Evolutionary conservation across 148 eudicot genomes (phyloP).

Genomic region (Rhododendron mucronatum): DNA sequence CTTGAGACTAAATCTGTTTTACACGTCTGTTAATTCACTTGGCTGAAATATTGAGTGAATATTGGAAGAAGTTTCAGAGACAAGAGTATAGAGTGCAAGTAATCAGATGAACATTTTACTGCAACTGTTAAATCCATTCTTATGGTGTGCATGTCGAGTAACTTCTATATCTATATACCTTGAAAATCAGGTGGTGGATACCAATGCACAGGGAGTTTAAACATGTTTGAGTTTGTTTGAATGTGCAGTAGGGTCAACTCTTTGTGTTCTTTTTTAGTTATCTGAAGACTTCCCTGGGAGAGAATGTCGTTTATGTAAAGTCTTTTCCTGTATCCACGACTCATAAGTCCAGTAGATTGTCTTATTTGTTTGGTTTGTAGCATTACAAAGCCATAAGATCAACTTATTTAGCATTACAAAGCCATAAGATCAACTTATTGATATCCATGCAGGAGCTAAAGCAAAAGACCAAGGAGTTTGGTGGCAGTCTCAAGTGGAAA

Average conservation of each 20-base stretch:
- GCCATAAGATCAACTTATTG: not conserved
- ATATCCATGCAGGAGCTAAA: conserved; percentile 49
- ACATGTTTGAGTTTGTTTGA: not conserved
- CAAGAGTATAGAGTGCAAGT: not conserved
- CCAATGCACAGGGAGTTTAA: not conserved
- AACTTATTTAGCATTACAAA: no score
- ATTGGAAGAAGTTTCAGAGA: not conserved
- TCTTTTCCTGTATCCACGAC: not conserved
- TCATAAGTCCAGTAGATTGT: not conserved
- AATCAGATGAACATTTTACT: not conserved
- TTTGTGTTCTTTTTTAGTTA: not conserved
- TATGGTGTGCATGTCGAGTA: not conserved
- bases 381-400: no score
- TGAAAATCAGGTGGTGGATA: not conserved
- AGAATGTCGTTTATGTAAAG: not conserved
- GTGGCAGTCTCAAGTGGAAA: conserved; percentile 68
- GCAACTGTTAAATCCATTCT: not conserved
- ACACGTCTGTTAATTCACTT: not conserved
- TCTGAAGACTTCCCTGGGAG: conserved; percentile 3
- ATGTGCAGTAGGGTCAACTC: not conserved
- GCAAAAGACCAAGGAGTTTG: conserved; percentile 48
- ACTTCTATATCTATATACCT: not conserved
- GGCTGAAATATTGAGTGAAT: not conserved
- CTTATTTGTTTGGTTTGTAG: not conserved
- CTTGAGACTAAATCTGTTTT: not conserved